Evolutionary conservation across 2,329 filamentous ascomycete genomes (phyloP).

Genomic region (Sphaerulina musiva): DNA sequence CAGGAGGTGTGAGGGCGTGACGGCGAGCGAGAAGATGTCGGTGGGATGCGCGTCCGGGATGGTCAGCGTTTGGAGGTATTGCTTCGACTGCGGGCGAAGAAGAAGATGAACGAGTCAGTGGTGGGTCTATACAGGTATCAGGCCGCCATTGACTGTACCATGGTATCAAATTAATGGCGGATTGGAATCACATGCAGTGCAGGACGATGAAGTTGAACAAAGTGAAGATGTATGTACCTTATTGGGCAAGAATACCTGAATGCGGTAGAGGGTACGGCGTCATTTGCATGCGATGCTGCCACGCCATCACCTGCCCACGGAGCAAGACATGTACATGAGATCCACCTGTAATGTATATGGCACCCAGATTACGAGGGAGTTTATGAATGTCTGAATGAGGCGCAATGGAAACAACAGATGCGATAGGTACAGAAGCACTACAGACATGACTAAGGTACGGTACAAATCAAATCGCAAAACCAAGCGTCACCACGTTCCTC

Average conservation of each 20-base stretch:
- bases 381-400: too few relatives aligned
- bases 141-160: too few relatives aligned
- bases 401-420: neutral
- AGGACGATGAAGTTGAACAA: too few relatives aligned
- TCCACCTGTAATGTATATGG: too few relatives aligned
- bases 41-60: conserved; percentile 58
- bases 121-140: too few relatives aligned
- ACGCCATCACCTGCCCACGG: conserved; percentile 7
- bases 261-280: neutral
- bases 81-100: conserved; percentile 66
- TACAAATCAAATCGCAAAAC: neutral
- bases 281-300: conserved; percentile 7
- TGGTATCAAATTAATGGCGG: too few relatives aligned
- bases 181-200: too few relatives aligned
- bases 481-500: too few relatives aligned
- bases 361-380: too few relatives aligned
- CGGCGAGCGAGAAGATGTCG: conserved; percentile 35
- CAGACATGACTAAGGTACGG: neutral
- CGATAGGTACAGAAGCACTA: neutral
- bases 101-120: neutral
- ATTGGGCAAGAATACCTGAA: conserved; percentile 5
- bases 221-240: neutral
- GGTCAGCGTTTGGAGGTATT: conserved; percentile 91
- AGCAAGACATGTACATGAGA: too few relatives aligned
- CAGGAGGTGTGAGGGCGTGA: conserved; percentile 50